phyloP scores from a whole-genome alignment of 176 grass and related monocot species.

The Secale cereale region DNA sequence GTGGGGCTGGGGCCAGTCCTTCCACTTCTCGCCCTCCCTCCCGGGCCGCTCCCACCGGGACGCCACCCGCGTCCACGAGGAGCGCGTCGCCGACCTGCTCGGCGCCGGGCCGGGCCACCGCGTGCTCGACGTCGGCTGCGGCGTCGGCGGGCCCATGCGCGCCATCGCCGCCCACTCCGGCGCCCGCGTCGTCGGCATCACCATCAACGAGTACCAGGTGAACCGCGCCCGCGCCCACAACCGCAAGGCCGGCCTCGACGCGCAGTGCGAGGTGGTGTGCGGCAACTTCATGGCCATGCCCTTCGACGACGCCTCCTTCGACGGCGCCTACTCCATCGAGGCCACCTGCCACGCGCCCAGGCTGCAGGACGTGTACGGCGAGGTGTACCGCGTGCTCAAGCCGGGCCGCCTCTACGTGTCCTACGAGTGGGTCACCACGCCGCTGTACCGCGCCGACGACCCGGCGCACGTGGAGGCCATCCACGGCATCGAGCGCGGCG shows the following conservation, averaged over 20 bases:
- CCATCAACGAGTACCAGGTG: conserved; percentile 99
- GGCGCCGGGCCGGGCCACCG: conserved; percentile 44
- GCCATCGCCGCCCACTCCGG: conserved; percentile 81
- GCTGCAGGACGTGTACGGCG: conserved; percentile 92
- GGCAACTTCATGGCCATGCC: conserved; percentile 98
- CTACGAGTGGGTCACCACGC: conserved; percentile 95
- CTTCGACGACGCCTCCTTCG: conserved; percentile 75
- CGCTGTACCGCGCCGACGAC: conserved; percentile 72
- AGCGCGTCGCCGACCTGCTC: conserved; percentile 79
- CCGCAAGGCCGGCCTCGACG: conserved; percentile 75
- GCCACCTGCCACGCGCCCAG: conserved; percentile 95
- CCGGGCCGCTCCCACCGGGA: conserved; percentile 69
- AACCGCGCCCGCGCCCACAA: conserved; percentile 84
- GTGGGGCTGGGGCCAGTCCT: conserved; percentile 98
- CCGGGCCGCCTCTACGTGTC: conserved; percentile 77
- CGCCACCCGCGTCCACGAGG: conserved; percentile 84
- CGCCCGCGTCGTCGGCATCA: conserved; percentile 85
- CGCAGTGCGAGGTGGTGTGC: conserved; percentile 83
- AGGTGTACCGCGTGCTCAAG: conserved; percentile 88
- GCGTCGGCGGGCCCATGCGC: conserved; percentile 95
- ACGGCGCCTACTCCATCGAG: conserved; percentile 96
- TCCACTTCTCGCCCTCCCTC: conserved; percentile 93
- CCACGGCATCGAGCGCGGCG: conserved; percentile 86
- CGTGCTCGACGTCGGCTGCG: conserved; percentile 83
- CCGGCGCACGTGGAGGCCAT: conserved; percentile 73